phyloP scores from a whole-genome alignment of 2,329 filamentous ascomycete species.

The Cladophialophora yegresii region DNA sequence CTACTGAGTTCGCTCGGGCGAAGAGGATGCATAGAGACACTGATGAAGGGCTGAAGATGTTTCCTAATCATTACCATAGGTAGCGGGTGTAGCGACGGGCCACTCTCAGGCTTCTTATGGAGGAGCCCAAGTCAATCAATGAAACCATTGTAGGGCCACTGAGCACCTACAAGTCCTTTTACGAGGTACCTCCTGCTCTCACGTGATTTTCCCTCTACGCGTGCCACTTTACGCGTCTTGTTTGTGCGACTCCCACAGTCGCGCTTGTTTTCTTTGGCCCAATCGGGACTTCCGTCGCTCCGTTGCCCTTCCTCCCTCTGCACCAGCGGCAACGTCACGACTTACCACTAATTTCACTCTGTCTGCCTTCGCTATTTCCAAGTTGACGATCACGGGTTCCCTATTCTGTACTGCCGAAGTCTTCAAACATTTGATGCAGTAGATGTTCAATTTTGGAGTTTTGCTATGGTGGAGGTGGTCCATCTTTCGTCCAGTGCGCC shows the following conservation, averaged over 20 bases:
- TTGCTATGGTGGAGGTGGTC: slow-evolving; percentile 24
- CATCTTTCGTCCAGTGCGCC: slow-evolving; percentile 29
- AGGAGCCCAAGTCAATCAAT: too few species aligned
- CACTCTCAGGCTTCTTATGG: background rate
- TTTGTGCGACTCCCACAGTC: slow-evolving; percentile 6
- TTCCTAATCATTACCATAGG: slow-evolving; percentile 6
- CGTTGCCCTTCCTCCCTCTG: background rate
- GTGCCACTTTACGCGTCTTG: slow-evolving; percentile 19
- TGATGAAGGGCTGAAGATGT: slow-evolving; percentile 14
- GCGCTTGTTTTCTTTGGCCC: slow-evolving; percentile 20
- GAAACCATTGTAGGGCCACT: background rate
- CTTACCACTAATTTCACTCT: background rate
- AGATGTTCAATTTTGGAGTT: background rate
- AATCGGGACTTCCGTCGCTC: slow-evolving; percentile 5
- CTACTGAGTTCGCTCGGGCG: slow-evolving; percentile 28
- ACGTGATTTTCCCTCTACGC: background rate
- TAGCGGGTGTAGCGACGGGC: background rate
- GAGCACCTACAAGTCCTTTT: background rate
- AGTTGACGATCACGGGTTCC: background rate
- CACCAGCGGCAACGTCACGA: background rate
- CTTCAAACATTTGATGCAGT: background rate
- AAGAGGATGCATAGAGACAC: slow-evolving; percentile 20
- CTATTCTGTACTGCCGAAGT: background rate
- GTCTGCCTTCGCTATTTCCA: background rate
- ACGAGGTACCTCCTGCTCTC: too few species aligned